Percentiles rank a stretch among this genome's conserved stretches.
Evolutionary conservation across 2,329 filamentous ascomycete species (phyloP).

Genomic region (Epichloe gansuensis): DNA sequence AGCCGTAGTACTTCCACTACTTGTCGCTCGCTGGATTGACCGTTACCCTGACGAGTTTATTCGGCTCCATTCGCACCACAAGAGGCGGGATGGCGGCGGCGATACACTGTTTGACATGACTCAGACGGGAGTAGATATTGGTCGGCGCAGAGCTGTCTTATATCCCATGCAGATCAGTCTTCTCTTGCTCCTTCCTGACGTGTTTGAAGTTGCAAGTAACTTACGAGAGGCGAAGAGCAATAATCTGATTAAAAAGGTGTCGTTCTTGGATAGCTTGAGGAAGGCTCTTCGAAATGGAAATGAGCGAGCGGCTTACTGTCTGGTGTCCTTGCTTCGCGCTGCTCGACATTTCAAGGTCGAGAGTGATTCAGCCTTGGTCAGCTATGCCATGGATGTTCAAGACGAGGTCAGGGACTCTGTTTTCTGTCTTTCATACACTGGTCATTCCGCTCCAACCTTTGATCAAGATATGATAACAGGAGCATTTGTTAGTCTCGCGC

Average conservation of each 20-base stretch:
- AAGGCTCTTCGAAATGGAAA: constrained; percentile 52
- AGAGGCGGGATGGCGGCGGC: constrained; percentile 49
- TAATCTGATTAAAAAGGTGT: constrained; percentile 51
- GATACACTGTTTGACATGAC: constrained; percentile 61
- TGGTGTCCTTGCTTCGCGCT: constrained; percentile 48
- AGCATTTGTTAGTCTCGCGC: constrained; percentile 50
- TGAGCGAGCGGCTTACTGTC: constrained; percentile 53
- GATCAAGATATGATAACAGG: constrained; percentile 54
- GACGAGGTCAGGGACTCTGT: constrained; percentile 55
- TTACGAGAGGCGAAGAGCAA: constrained; percentile 50
- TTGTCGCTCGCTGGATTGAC: constrained; percentile 54
- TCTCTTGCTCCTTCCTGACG: constrained; percentile 51
- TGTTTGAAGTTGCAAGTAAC: constrained; percentile 58
- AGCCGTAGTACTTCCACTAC: constrained; percentile 46
- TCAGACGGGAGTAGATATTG: constrained; percentile 45
- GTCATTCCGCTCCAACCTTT: constrained; percentile 36
- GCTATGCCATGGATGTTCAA: constrained; percentile 57
- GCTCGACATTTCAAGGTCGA: constrained; percentile 51
- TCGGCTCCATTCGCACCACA: constrained; percentile 45
- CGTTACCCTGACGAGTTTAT: constrained; percentile 53
- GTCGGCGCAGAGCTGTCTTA: constrained; percentile 39
- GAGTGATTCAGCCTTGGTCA: constrained; percentile 49
- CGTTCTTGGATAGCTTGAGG: constrained; percentile 49
- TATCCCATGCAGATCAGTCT: constrained; percentile 51
- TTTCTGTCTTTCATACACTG: constrained; percentile 39